Percentiles rank a stretch among this genome's conserved stretches.
Evolutionary conservation across 768 basidiomycete species (phyloP).

Genomic region (Hemileccinum rubropunctum): DNA sequence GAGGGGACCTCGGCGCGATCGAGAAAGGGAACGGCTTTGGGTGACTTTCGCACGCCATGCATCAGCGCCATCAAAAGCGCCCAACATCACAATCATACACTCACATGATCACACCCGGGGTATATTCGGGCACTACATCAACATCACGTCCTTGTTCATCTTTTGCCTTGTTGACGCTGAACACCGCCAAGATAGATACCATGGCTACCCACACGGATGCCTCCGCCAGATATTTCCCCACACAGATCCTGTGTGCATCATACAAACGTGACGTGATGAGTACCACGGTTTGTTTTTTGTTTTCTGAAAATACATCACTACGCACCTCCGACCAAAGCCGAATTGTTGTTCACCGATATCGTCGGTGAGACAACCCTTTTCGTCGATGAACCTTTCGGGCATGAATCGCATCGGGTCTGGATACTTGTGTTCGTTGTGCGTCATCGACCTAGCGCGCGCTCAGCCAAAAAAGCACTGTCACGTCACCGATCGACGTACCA

Average conservation of each 20-base stretch:
- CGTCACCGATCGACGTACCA: conserved; percentile 9
- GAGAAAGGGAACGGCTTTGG: conserved; percentile 19
- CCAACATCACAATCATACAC: background rate
- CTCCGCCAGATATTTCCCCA: conserved; percentile 27
- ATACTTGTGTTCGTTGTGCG: conserved; percentile 21
- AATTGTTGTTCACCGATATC: conserved; percentile 18
- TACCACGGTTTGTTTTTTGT: too few relatives aligned
- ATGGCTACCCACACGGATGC: conserved; percentile 26
- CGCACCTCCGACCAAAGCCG: conserved; percentile 25
- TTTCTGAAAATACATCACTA: background rate
- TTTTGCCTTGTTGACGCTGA: conserved; percentile 29
- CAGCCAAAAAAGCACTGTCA: background rate
- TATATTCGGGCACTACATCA: conserved; percentile 24
- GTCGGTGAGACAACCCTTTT: conserved; percentile 15
- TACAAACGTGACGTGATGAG: too few relatives aligned
- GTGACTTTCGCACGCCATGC: conserved; percentile 1
- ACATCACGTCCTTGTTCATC: conserved; percentile 32
- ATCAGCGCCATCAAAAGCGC: background rate
- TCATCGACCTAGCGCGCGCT: conserved; percentile 23
- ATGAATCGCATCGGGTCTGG: conserved; percentile 21
- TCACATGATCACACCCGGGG: conserved; percentile 26
- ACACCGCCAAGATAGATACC: conserved; percentile 24
- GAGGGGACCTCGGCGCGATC: conserved; percentile 18
- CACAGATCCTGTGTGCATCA: conserved; percentile 19
- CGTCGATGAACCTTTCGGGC: conserved; percentile 19